Evolutionary conservation across 768 basidiomycete genomes (phyloP), one percentile per base, ranked within the genome.

Genomic region (Tulasnella sp.): DNA sequence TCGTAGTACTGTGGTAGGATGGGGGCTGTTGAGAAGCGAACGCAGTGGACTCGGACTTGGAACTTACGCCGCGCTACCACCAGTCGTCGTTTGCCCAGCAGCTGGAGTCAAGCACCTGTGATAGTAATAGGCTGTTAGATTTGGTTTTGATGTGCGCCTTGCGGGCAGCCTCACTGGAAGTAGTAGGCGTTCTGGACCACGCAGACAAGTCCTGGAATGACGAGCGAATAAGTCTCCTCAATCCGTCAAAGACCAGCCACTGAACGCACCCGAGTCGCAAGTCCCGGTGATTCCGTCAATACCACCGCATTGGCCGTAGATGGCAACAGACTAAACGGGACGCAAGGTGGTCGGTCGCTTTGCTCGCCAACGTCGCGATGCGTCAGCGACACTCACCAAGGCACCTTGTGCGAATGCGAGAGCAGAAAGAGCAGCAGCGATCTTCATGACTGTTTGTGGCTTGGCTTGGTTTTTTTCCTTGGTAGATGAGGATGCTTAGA

Each of bases 181-280:
- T 69, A 69, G 64, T 69, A 69, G 64, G 64, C 44, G 79, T 72
- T 46, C n/a, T 73, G 64, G 22, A 54, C 69, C 1, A 73, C 72
- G 74, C 69, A 44, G 37, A 44, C 58, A 64, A 79, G 40, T 2
- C 69, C 37, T 46, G 78, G 24, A 5, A 41, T 4, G 40, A 44
- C 34, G 28, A 28, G n/a, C 64, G 22, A 69, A 22, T 28, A 12
- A 69, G n/a, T 18, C 28, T 69, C 34, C 34, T 14, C 12, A n/a
- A 69, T 2, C 2, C n/a, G 14, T 69, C 34, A 1, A 16, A 28
- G 9, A 14, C 14, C 2, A 31, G 5, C 1, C 34, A 16, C 8
- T 16, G n/a, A 28, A 14, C 64, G 14, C 16, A 69, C 64, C 64
- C 34, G 64, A 69, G 31, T 69, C 64, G 64, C 64, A 69, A 22